Evolutionary conservation across 2,329 filamentous ascomycete species (phyloP).

Genomic region (Fusarium sp.): DNA sequence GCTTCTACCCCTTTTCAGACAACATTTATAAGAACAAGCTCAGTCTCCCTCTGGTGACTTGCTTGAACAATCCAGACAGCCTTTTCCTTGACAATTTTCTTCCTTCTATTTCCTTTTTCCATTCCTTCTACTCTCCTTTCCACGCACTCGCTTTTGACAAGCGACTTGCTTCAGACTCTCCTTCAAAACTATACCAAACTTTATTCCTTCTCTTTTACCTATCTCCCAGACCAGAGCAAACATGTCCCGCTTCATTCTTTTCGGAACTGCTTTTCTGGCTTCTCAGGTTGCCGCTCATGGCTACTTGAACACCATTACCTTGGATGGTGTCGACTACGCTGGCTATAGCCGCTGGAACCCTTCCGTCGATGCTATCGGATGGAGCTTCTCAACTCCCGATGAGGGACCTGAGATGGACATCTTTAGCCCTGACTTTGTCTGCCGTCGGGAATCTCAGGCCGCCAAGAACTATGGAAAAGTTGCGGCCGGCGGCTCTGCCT

Average conservation of each 20-base stretch:
- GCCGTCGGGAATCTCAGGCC: conserved; percentile 54
- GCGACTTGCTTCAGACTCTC: conserved; percentile 4
- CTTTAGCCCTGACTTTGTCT: conserved; percentile 56
- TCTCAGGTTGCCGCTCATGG: conserved; percentile 41
- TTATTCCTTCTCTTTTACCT: not conserved
- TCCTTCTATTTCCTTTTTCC: not conserved
- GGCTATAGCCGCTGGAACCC: conserved; percentile 48
- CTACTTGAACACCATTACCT: conserved; percentile 38
- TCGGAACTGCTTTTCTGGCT: conserved; percentile 27
- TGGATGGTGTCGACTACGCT: conserved; percentile 50
- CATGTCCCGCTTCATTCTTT: conserved; percentile 29
- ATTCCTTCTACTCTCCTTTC: not conserved
- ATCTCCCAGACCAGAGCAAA: not conserved
- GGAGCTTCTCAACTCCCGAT: conserved; percentile 56
- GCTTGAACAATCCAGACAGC: not conserved
- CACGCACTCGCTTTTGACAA: conserved; percentile 19
- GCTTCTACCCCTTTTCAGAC: not conserved
- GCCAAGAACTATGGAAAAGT: conserved; percentile 53
- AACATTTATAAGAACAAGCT: not conserved
- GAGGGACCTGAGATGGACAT: conserved; percentile 62
- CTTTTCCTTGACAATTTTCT: not conserved
- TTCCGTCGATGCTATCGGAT: conserved; percentile 50
- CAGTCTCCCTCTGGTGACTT: not conserved
- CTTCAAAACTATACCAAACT: not conserved
- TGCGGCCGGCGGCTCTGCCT: conserved; percentile 53